Conservation (phyloP, 2,329 filamentous ascomycete genomes). For the Cladosporium velox region DNA sequence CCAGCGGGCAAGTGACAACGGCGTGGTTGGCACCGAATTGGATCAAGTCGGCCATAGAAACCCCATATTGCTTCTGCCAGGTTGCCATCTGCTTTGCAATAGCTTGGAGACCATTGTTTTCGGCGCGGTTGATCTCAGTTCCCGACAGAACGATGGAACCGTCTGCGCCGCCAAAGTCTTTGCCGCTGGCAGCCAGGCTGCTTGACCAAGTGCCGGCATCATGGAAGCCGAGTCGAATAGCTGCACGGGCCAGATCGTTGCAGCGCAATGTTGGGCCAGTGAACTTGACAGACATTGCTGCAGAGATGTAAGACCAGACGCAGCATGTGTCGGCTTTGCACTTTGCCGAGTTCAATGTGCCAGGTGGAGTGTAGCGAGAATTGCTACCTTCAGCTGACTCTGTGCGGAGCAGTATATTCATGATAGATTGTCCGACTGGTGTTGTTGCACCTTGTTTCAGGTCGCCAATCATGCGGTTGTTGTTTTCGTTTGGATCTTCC, state of each 20-base stretch:
- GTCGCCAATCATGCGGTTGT: constrained; percentile 25
- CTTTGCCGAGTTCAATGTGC: constrained; percentile 16
- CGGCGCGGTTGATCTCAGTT: constrained; percentile 43
- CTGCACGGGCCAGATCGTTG: constrained; percentile 46
- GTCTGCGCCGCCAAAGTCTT: constrained; percentile 48
- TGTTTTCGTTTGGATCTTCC: constrained; percentile 16
- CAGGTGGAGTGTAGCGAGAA: constrained; percentile 25
- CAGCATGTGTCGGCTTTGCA: constrained; percentile 46
- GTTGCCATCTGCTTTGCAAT: constrained; percentile 24
- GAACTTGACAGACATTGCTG: constrained; percentile 36
- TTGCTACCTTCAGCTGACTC: constrained; percentile 24
- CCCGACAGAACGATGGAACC: constrained; percentile 47
- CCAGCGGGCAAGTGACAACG: constrained; percentile 43
- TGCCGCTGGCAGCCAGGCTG: constrained; percentile 34
- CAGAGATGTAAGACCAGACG: constrained; percentile 45
- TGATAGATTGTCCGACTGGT: constrained; percentile 24
- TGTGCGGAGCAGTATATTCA: constrained; percentile 26
- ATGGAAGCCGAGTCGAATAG: constrained; percentile 52
- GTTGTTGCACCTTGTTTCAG: constrained; percentile 27
- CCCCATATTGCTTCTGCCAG: constrained; percentile 28
- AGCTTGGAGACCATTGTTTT: constrained; percentile 35
- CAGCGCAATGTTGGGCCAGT: constrained; percentile 36
- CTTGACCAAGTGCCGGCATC: constrained; percentile 49
- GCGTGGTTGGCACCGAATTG: constrained; percentile 43
- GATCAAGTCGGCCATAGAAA: constrained; percentile 43